Evolutionary conservation across 306 rosid genomes (phyloP).

Genomic region (Prosopis cineraria): DNA sequence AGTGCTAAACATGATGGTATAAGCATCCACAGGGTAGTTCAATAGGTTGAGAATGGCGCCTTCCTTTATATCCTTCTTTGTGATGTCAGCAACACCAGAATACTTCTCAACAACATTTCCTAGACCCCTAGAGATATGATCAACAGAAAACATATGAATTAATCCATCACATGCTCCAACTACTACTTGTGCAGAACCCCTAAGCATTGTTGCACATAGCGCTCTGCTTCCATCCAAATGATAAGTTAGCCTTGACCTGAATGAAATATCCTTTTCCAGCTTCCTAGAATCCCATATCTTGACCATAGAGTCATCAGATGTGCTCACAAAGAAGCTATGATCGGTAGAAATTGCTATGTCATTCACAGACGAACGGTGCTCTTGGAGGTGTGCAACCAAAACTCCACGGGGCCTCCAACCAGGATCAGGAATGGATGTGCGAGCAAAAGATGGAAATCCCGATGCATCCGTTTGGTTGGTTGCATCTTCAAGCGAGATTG

Average conservation of each 20-base stretch:
- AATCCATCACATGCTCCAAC: conserved; percentile 96
- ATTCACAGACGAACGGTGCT: conserved; percentile 90
- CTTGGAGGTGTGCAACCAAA: conserved; percentile 96
- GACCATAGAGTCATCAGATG: conserved; percentile 95
- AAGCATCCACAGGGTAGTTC: conserved; percentile 67
- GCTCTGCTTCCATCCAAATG: conserved; percentile 96
- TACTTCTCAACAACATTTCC: conserved; percentile 93
- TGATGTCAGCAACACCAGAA: conserved; percentile 88
- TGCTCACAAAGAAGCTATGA: conserved; percentile 86
- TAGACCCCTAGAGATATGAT: conserved; percentile 82
- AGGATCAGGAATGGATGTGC: conserved; percentile 74
- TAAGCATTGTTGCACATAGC: conserved; percentile 80
- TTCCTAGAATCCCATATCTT: conserved; percentile 97
- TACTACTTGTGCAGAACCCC: conserved; percentile 83
- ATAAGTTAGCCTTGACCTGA: conserved; percentile 93
- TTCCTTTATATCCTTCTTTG: conserved; percentile 89
- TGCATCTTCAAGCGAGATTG: conserved; percentile 62
- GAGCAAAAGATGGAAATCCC: conserved; percentile 65
- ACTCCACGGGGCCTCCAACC: conserved; percentile 99
- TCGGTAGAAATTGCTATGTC: conserved; percentile 90
- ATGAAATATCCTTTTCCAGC: conserved; percentile 95
- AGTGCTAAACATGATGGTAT: conserved; percentile 80
- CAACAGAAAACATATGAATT: conserved; percentile 87
- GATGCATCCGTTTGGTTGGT: conserved; percentile 61
- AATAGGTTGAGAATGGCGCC: conserved; percentile 80